Percentiles rank a stretch among this genome's conserved stretches.
Evolutionary conservation across 805 yeast genomes (phyloP).

Genomic region (Nadsonia fulvescens): DNA sequence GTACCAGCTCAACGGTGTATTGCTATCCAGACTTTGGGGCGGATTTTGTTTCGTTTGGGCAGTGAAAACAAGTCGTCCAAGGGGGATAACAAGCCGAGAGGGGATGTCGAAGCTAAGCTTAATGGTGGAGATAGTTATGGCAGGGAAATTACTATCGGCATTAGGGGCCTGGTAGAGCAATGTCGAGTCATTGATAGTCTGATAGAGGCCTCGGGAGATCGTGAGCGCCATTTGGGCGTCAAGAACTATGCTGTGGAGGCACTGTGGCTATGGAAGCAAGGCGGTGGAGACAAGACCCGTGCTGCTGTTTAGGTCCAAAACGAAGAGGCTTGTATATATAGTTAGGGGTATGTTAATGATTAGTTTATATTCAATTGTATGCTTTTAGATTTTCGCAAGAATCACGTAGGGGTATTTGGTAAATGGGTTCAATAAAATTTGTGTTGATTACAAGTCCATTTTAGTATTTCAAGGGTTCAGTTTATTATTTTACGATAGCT

Average conservation of each 20-base stretch:
- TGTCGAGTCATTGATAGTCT: constrained; percentile 47
- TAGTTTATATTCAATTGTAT: no score
- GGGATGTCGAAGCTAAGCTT: constrained; percentile 21
- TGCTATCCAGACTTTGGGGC: constrained; percentile 73
- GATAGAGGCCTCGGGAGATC: constrained; percentile 47
- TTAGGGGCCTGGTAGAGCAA: constrained; percentile 58
- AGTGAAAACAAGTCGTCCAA: constrained; percentile 14
- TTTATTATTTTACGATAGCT: no score
- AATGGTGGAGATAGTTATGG: no score
- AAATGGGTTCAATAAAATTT: no score
- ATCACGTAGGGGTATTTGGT: no score
- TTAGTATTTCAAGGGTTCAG: no score
- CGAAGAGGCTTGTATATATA: no score
- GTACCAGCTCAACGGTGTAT: constrained; percentile 74
- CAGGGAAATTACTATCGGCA: constrained; percentile 29
- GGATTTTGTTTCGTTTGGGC: constrained; percentile 70
- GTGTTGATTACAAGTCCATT: no score
- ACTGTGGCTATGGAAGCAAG: constrained; percentile 63
- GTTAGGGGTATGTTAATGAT: no score
- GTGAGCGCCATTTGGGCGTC: constrained; percentile 47
- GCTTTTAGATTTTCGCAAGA: no score
- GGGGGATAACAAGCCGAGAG: constrained; percentile 17
- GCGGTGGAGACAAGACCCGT: constrained; percentile 12
- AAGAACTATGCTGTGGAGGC: constrained; percentile 78
- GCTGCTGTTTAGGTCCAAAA: no score